Evolutionary conservation across 2,329 filamentous ascomycete species (phyloP).

Genomic region (Hymenoscyphus occultus): DNA sequence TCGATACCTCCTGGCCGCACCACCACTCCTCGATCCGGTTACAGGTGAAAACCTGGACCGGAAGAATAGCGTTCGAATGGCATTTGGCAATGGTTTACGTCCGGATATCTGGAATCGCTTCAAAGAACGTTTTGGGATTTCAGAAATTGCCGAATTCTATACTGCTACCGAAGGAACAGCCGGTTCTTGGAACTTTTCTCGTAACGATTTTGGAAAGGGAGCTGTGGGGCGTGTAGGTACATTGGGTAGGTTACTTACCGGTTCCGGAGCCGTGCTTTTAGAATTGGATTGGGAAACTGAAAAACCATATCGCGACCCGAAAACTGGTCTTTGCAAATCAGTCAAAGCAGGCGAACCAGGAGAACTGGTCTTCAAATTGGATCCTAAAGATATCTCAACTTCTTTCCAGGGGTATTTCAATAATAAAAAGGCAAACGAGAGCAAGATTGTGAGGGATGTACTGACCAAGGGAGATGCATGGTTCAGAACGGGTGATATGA

Average conservation of each 20-base stretch:
- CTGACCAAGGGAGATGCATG: conserved; percentile 74
- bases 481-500: conserved; percentile 81
- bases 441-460: conserved; percentile 73
- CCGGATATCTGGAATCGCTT: conserved; percentile 84
- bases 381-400: conserved; percentile 57
- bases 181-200: conserved; percentile 68
- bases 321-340: conserved; percentile 64
- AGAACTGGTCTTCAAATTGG: conserved; percentile 71
- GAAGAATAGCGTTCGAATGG: conserved; percentile 68
- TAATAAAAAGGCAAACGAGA: conserved; percentile 65
- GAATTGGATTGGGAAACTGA: conserved; percentile 71
- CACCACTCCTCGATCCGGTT: conserved; percentile 56
- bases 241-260: conserved; percentile 55
- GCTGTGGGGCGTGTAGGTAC: conserved; percentile 73
- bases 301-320: conserved; percentile 61
- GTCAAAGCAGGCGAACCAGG: conserved; percentile 62
- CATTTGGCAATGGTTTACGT: conserved; percentile 81
- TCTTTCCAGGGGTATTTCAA: conserved; percentile 82
- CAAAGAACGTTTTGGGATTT: conserved; percentile 75
- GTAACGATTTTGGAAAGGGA: conserved; percentile 70
- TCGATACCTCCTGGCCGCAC: conserved; percentile 71
- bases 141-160: conserved; percentile 76
- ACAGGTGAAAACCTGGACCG: conserved; percentile 69
- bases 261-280: conserved; percentile 55
- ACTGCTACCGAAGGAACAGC: conserved; percentile 70